Evolutionary conservation across 345 rosid species (phyloP), one percentile per base, ranked within the genome.

Genomic region (Nephelium lappaceum): DNA sequence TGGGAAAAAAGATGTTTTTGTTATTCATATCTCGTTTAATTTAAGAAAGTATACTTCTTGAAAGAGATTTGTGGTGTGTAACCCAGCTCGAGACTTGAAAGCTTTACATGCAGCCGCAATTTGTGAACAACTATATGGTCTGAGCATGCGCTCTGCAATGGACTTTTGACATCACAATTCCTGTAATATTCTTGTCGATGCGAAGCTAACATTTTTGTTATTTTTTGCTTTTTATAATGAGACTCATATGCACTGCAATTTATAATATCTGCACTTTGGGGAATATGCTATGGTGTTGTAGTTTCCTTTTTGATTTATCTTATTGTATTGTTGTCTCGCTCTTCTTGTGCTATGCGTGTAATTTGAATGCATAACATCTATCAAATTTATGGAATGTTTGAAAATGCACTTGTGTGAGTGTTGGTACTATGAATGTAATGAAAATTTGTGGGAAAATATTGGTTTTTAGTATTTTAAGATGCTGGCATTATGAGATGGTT

Each of bases 61-160:
- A n/a, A 70, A 14, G 73, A 70, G 53, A 24, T 70, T 49, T 14
- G 73, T 15, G 18, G 61, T 70, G 60, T 47, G n/a, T 53, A 53
- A 53, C 58, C n/a, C 58, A 16, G 58, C 58, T 53, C n/a, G 16
- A 53, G 58, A 18, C 58, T 15, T 53, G 58, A 53, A 16, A 53
- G 58, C 58, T 53, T 53, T 15, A 53, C 58, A 4, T 53, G 58
- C 58, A 53, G 58, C 58, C 5, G 58, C 58, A 53, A 53, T 53
- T 53, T 53, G 58, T 53, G 18, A 53, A 53, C 12, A 11, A 31
- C 36, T 31, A 15, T 53, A 53, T 16, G n/a, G 58, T 53, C 58
- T 53, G 58, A 53, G 58, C 58, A 53, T 53, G 58, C 58, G 6
- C n/a, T 53, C n/a, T 53, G n/a, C 58, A 53, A 53, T 53, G 58